Base-by-base conservation (phyloP, 1,139 yeast genomes). In the Kluyveromyces marxianus region DNA sequence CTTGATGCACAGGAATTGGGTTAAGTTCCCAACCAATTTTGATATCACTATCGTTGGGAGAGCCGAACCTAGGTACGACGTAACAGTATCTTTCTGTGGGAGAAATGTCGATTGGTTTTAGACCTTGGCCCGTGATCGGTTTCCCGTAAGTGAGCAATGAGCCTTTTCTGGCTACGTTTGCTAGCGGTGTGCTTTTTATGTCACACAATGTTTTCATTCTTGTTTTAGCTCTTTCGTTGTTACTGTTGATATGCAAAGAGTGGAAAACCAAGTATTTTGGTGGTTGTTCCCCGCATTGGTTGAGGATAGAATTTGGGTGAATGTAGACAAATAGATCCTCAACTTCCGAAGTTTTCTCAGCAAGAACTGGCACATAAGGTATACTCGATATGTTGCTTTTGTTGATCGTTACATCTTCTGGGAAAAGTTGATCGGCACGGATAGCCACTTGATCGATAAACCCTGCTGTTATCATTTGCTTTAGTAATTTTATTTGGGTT, bases 21-120 rank as follows among this genome's bases (percentile, higher is more conserved):
- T 96, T 95, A 44, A 90, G 68, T 58, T 90, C 97, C 95, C 96
- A 90, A 7, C 96, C 96, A 28, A 85, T 74, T 26, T 89, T 87
- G 21, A 62, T 33, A 29, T 95, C 96, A 33, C 81, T 75, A 3
- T 95, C 95, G 37, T 83, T 71, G 5, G 82, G 75, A 7, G 95
- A 90, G 7, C 97, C 97, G 61, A 86, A 81, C 47, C 96, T 69
- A 0, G 97, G 97, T 39, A 89, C 83, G 26, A 90, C 96, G 67
- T 88, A 89, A 54, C 95, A 87, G 57, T 85, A 92, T 54, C 97
- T 70, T 55, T 79, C 81, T 1, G 79, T 76, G 0, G 85, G 69
- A 2, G 78, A 68, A 21, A 86, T 58, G 53, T 72, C 70, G 57
- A 82, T 83, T 1, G 95, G 95, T 1, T 89, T 95, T 57, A 87